phyloP scores from a whole-genome alignment of 2,329 filamentous ascomycete genomes.

The Colletotrichum caudatum region DNA sequence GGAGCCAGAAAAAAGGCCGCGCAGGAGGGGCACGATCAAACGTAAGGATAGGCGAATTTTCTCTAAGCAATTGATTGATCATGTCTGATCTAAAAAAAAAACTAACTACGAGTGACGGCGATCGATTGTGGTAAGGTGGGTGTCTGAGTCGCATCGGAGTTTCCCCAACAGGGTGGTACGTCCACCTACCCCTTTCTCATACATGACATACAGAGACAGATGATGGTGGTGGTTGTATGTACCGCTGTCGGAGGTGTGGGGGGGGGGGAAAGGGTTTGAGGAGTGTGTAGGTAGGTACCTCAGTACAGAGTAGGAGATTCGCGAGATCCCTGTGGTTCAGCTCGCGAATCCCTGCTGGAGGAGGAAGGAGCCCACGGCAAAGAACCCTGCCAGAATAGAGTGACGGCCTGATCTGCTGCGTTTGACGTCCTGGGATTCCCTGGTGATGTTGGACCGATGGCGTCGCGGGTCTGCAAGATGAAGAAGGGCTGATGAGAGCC shows the following conservation, averaged over 20 bases:
- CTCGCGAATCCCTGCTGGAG: constrained; percentile 20
- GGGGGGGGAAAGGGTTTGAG: constrained; percentile 17
- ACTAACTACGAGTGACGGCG: too few species aligned
- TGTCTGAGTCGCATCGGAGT: too few species aligned
- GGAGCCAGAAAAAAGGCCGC: too few species aligned
- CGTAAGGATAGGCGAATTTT: too few species aligned
- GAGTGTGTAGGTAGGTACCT: too few species aligned
- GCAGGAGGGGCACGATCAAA: too few species aligned
- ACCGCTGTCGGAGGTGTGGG: background rate
- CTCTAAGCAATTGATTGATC: too few species aligned
- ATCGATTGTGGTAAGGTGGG: too few species aligned
- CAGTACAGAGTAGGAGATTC: background rate
- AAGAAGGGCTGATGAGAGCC: background rate
- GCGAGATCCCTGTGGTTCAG: constrained; percentile 27
- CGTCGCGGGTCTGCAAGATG: background rate
- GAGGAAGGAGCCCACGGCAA: background rate
- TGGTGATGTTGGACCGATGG: background rate
- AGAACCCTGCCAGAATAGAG: constrained; percentile 8
- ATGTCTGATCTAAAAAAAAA: too few species aligned
- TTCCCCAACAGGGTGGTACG: too few species aligned
- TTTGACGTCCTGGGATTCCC: constrained; percentile 14
- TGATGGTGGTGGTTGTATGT: background rate
- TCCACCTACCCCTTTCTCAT: too few species aligned
- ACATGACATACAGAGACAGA: background rate
- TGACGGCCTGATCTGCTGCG: constrained; percentile 1